Base-by-base conservation (phyloP, 129 eudicot genomes). In the Saposhnikovia divaricata region DNA sequence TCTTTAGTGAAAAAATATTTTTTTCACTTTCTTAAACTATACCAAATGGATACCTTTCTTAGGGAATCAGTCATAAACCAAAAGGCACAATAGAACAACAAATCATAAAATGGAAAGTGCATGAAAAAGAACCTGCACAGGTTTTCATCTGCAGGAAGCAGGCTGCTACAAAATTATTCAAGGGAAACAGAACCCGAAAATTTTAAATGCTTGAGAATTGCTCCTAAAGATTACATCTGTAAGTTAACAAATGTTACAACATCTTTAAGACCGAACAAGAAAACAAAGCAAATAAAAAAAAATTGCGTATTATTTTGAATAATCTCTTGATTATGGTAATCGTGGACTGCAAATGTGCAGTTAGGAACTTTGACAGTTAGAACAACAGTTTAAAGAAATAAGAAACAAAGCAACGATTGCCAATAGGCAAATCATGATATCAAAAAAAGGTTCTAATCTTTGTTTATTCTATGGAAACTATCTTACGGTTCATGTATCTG, bases 391-490 rank as follows among this genome's bases (percentile, higher is more conserved):
- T 55, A 6, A 23, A 23, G 66, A 59, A 59, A 59, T 9, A 9
- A 12, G 66, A 23, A 59, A 59, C 31, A n/a, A 59, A 59, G 14
- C 66, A 59, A n/a, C 6, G 4, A 59, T 59, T 55, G 7, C 66
- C 5, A 9, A 59, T n/a, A 27, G 25, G 28, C 42, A 71, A 38
- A 71, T 71, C 27, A 39, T 71, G 28, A 18, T 5, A 12, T 34
- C 39, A 12, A 68, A 31, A 68, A 68, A 68, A 31, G 2, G 42
- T 68, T 68, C 5, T 9, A n/a, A 68, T 15, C 8, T 31, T 4
- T 68, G 3, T 70, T 80, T 87, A 93, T 86, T 87, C 96, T 59
- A 94, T 90, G 8, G 88, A 83, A 79, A 94, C 85, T 78, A 94
- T 78, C 77, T 72, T 82, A 31, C 81, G 92, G 80, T 91, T 85